Conservation (phyloP, 345 rosid species). For the Psidium guajava region DNA sequence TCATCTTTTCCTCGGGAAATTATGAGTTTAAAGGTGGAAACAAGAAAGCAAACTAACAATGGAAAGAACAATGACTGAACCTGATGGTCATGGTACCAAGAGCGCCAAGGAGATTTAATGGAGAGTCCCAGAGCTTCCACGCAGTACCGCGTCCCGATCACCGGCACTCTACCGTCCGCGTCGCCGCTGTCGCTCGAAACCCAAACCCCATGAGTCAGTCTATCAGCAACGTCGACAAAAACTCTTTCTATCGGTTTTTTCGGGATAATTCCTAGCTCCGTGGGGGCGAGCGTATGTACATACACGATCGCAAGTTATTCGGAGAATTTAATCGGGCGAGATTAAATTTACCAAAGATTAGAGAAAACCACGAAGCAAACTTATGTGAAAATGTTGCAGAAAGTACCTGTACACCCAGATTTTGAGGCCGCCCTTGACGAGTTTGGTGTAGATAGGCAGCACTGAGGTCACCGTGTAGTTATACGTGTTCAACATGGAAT, state of each 20-base stretch:
- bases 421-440: conserved; percentile 47
- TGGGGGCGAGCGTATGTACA: too few species aligned
- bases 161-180: conserved; percentile 48
- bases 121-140: conserved; percentile 34
- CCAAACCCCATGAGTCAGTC: neutral
- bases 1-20: neutral
- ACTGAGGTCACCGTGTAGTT: conserved; percentile 26
- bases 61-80: conserved; percentile 7
- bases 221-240: neutral
- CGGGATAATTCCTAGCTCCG: neutral
- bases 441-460: conserved; percentile 45
- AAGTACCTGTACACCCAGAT: conserved; percentile 57
- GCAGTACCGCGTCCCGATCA: conserved; percentile 37
- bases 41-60: neutral
- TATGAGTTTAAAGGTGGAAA: neutral
- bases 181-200: conserved; percentile 31
- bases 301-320: neutral
- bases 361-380: neutral
- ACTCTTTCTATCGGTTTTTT: neutral
- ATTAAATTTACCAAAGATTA: neutral
- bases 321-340: neutral
- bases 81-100: conserved; percentile 51
- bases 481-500: conserved; percentile 19
- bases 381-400: too few species aligned
- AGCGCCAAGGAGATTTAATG: conserved; percentile 33